A percentile compares a stretch with the other conserved stretches of the same genome.
Evolutionary conservation across 805 yeast species (phyloP).

Genomic region (Kodamaea kakaduensis): DNA sequence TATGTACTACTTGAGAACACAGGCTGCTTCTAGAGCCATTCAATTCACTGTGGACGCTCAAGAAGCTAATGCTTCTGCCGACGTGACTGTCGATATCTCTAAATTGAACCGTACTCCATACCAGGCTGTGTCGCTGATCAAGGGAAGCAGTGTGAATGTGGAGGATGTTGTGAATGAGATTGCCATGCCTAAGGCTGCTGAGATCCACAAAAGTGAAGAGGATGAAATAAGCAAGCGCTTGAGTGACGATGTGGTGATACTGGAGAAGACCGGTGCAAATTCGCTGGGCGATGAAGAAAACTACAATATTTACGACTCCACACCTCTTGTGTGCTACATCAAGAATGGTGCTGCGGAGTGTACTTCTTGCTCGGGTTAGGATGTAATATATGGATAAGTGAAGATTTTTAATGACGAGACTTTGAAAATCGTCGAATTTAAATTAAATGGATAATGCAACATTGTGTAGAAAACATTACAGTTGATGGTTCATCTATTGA

Average conservation of each 20-base stretch:
- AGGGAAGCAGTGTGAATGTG: conserved; percentile 7
- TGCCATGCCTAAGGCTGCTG: conserved; percentile 7
- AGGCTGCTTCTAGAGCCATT: conserved; percentile 96
- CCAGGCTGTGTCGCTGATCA: conserved; percentile 12
- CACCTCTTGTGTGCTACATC: conserved; percentile 31
- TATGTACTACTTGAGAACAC: conserved; percentile 95
- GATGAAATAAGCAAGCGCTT: conserved; percentile 9
- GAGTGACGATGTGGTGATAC: conserved; percentile 10
- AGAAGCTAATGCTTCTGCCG: conserved; percentile 11
- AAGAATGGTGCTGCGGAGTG: conserved; percentile 19
- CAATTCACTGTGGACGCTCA: conserved; percentile 62
- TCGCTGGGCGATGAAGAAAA: conserved; percentile 8
- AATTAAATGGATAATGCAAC: background rate
- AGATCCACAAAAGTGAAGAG: conserved; percentile 7
- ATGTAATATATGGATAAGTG: conserved; percentile 6
- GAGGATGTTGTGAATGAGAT: conserved; percentile 5
- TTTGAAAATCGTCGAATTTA: background rate
- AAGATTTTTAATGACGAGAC: background rate
- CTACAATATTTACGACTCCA: conserved; percentile 33
- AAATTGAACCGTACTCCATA: conserved; percentile 23
- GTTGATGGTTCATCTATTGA: too few relatives aligned
- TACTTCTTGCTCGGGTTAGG: conserved; percentile 23
- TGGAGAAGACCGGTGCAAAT: conserved; percentile 8
- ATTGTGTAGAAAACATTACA: background rate
- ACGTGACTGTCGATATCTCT: conserved; percentile 2